Base-by-base conservation (phyloP, 78 protist genomes). In the Emiliania huxleyi region DNA sequence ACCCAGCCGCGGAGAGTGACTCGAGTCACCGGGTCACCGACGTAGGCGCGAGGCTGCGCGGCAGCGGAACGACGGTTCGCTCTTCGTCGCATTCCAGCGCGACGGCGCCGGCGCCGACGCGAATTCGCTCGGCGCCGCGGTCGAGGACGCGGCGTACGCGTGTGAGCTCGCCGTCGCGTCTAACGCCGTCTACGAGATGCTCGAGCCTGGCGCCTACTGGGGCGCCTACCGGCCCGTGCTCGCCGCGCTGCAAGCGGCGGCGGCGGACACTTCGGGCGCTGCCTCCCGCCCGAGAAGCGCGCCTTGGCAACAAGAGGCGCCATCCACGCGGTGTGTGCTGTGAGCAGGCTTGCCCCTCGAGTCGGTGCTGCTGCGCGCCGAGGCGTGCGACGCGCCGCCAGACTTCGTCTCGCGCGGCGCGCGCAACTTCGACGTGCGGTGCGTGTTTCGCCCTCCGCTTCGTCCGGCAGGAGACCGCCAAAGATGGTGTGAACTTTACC, bases 191-290 rank as follows among this genome's bases (percentile, higher is more conserved):
- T 4, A 33, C 81, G 37, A 11, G 25, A 33, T 77, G 48, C 85
- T 77, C 46, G 85, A 77, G 46, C 35, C 85, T 4, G 85, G 85
- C 48, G 46, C 46, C 33, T 77, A 77, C 29, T 77, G 85, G 85
- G 85, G 85, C 85, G 85, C 85, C 33, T 77, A 40, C 48, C 19
- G n/a, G 35, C 85, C 85, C 25, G 85, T 77, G 85, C 85, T 77
- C 85, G 33, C 48, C 85, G 85, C 85, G 85, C 46, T 77, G 33
- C 85, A 77, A 48, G 49, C 42, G 62, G 62, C 62, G 62, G 62
- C 15, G 29, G 62, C 62, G 8, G 62, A 52, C 62, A 15, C n/a
- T n/a, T n/a, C n/a, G n/a, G n/a, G n/a, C n/a, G n/a, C n/a, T n/a
- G n/a, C n/a, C n/a, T n/a, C n/a, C n/a, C n/a, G n/a, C n/a, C n/a